Conservation (phyloP, 805 yeast genomes). For the Yarrowia bubula region DNA sequence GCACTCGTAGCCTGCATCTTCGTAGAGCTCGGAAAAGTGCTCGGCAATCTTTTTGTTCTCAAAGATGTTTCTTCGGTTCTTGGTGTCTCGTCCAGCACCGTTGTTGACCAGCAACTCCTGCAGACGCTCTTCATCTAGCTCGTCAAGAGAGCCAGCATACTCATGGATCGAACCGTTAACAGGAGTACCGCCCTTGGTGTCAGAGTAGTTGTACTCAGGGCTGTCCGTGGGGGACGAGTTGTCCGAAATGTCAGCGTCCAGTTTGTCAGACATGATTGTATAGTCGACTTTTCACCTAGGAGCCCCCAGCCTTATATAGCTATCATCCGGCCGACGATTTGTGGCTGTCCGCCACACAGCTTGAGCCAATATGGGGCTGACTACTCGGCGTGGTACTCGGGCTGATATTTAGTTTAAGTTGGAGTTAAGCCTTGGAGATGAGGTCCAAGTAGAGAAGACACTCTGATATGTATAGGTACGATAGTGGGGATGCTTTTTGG, state of each 20-base stretch:
- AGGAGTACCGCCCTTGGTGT: slow-evolving; percentile 1
- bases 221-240: background rate
- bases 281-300: background rate
- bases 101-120: slow-evolving; percentile 18
- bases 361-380: slow-evolving; percentile 13
- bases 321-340: background rate
- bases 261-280: background rate
- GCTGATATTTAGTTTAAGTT: background rate
- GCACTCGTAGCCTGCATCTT: slow-evolving; percentile 53
- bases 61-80: slow-evolving; percentile 38
- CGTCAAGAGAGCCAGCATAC: background rate
- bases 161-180: background rate
- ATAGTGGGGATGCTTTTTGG: background rate
- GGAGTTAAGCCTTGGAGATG: background rate
- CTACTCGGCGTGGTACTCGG: slow-evolving; percentile 2
- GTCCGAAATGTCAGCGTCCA: background rate
- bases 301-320: background rate
- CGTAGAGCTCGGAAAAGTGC: slow-evolving; percentile 48
- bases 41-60: slow-evolving; percentile 48
- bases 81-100: slow-evolving; percentile 7
- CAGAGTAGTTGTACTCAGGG: background rate
- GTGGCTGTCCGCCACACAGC: slow-evolving; percentile 20
- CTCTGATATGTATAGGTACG: background rate
- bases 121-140: slow-evolving; percentile 15
- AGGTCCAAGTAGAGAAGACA: background rate